Conservation (phyloP, 2,329 filamentous ascomycete genomes). For the Aspergillus nomiae region DNA sequence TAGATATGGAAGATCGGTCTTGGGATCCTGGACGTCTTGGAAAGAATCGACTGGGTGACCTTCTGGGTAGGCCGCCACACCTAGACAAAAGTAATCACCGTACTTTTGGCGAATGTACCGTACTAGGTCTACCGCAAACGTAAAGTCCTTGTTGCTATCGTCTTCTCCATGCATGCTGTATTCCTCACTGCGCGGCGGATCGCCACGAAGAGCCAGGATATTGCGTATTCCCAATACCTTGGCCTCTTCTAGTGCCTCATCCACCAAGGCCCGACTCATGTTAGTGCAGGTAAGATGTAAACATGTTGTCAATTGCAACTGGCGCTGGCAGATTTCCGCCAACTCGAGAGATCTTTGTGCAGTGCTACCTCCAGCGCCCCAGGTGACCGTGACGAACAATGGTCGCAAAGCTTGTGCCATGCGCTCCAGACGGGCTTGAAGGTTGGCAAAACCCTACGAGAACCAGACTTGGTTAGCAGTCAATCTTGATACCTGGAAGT, state of each 20-base stretch:
- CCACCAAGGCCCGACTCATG: conserved; percentile 84
- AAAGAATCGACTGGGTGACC: conserved; percentile 91
- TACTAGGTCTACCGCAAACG: conserved; percentile 86
- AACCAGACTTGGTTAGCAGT: conserved; percentile 25
- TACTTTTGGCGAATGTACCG: conserved; percentile 82
- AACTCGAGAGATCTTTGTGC: conserved; percentile 88
- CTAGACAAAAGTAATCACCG: conserved; percentile 94
- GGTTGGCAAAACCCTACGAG: conserved; percentile 77
- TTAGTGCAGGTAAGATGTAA: conserved; percentile 97
- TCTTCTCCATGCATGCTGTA: conserved; percentile 68
- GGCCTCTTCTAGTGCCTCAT: conserved; percentile 86
- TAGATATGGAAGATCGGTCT: conserved; percentile 77
- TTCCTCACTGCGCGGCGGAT: conserved; percentile 86
- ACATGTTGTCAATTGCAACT: conserved; percentile 90
- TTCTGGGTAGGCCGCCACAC: conserved; percentile 92
- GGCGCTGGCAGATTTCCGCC: conserved; percentile 90
- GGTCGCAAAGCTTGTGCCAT: conserved; percentile 91
- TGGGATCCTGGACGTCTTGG: conserved; percentile 71
- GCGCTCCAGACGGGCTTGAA: conserved; percentile 87
- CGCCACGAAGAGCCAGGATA: conserved; percentile 86
- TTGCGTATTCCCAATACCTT: conserved; percentile 90
- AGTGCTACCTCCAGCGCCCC: conserved; percentile 94
- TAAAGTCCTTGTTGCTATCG: conserved; percentile 75
- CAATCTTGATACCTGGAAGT: conserved; percentile 6
- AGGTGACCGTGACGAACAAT: conserved; percentile 95